Conservation (phyloP, 202 grass and related monocot genomes). For the Miscanthus sacchariflorus region DNA sequence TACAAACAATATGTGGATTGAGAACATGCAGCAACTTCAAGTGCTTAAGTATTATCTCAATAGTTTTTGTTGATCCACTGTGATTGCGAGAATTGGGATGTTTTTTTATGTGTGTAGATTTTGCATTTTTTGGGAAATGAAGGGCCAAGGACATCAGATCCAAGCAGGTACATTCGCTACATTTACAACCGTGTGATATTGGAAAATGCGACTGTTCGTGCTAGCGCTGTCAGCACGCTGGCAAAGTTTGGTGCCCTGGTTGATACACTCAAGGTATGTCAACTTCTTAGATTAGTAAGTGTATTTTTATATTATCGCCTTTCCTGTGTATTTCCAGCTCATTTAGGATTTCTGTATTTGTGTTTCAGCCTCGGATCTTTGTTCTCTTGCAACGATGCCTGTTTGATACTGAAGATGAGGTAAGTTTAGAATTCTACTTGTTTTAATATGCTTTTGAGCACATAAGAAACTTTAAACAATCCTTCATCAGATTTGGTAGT, state of each 20-base stretch:
- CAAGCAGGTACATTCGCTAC: constrained; percentile 84
- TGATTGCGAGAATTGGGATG: background rate
- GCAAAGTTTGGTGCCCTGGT: constrained; percentile 89
- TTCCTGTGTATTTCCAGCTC: constrained; percentile 41
- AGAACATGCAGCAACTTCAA: background rate
- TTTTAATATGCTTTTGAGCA: constrained; percentile 20
- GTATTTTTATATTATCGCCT: background rate
- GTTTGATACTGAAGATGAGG: constrained; percentile 89
- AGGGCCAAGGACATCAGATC: constrained; percentile 86
- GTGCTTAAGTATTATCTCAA: constrained; percentile 22
- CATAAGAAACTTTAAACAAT: constrained; percentile 14
- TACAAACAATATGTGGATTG: constrained; percentile 6
- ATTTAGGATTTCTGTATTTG: constrained; percentile 38
- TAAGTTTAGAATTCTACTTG: constrained; percentile 26
- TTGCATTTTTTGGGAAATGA: constrained; percentile 92
- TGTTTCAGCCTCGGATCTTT: constrained; percentile 77
- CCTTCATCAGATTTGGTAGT: constrained; percentile 29
- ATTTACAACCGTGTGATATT: constrained; percentile 89
- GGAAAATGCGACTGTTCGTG: constrained; percentile 88
- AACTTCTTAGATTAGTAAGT: constrained; percentile 7
- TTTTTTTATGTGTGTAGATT: constrained; percentile 50
- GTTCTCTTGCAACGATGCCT: constrained; percentile 82
- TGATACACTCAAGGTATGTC: constrained; percentile 65
- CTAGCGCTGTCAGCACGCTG: constrained; percentile 83
- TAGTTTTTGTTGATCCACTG: background rate